These are phyloP conservation scores for Sanghuangporus baumii DNA, from an alignment of 1,284 basidiomycete genomes.

Conservation along the genomic window DNA sequence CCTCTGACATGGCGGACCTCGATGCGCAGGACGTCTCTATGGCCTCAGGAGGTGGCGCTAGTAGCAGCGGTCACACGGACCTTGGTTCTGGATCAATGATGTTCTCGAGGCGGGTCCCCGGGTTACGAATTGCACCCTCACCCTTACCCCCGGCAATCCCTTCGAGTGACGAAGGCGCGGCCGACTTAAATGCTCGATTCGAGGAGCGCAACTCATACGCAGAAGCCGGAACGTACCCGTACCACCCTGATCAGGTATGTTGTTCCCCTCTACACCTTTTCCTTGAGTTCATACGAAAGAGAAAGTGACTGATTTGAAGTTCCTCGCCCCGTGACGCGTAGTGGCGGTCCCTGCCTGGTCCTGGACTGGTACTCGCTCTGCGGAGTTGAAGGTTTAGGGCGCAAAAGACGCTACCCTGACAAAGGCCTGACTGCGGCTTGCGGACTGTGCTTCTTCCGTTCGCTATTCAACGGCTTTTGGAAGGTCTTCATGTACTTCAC, in stretches of 20 bases:
- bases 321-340: slow-evolving; percentile 8
- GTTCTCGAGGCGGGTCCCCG: slow-evolving; percentile 9
- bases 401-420: background rate
- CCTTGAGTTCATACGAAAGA: background rate
- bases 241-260: slow-evolving; percentile 33
- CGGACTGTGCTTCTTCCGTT: too few relatives aligned
- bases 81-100: slow-evolving; percentile 2
- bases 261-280: background rate
- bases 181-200: slow-evolving; percentile 12
- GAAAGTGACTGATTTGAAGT: slow-evolving; percentile 18
- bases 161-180: slow-evolving; percentile 15
- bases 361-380: slow-evolving; percentile 11
- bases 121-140: slow-evolving; percentile 13
- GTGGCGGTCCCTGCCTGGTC: slow-evolving; percentile 17
- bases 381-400: background rate
- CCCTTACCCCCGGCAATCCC: slow-evolving; percentile 25
- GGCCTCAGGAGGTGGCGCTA: background rate
- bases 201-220: slow-evolving; percentile 25
- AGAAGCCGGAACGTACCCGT: slow-evolving; percentile 26
- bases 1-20: slow-evolving; percentile 18
- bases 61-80: background rate
- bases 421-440: too few relatives aligned
- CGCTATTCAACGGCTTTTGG: too few relatives aligned
- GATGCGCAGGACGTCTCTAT: slow-evolving; percentile 27
- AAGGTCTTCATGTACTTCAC: too few relatives aligned